Conservation (phyloP, 1,139 yeast genomes). For the Arxiozyma bovina region DNA sequence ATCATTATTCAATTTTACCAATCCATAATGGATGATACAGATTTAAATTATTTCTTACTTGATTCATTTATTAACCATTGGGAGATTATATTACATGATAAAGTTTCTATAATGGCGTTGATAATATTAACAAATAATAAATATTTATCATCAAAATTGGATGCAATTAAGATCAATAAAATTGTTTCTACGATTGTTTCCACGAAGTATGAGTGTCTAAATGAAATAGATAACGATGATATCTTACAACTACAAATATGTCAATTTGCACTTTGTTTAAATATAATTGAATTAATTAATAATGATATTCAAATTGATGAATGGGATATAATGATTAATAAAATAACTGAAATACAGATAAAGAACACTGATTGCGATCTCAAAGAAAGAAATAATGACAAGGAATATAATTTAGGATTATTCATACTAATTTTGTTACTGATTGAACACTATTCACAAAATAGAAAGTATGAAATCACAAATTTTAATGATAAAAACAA, state of each 20-base stretch:
- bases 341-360: neutral
- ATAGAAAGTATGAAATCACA: neutral
- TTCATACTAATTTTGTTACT: neutral
- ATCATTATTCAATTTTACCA: neutral
- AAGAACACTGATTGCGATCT: neutral
- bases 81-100: neutral
- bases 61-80: neutral
- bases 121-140: neutral
- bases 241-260: slow-evolving; percentile 1
- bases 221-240: neutral
- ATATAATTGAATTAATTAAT: neutral
- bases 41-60: neutral
- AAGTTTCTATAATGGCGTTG: neutral
- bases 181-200: neutral
- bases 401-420: neutral
- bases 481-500: neutral
- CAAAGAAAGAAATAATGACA: neutral
- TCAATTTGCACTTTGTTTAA: slow-evolving; percentile 3
- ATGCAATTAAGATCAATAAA: neutral
- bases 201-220: neutral
- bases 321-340: neutral
- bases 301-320: neutral
- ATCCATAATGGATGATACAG: neutral
- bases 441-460: neutral
- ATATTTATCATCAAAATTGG: neutral